Evolutionary conservation across 345 rosid species (phyloP), one percentile per base, ranked within the genome.

Genomic region (Aquilaria yunnanensis): DNA sequence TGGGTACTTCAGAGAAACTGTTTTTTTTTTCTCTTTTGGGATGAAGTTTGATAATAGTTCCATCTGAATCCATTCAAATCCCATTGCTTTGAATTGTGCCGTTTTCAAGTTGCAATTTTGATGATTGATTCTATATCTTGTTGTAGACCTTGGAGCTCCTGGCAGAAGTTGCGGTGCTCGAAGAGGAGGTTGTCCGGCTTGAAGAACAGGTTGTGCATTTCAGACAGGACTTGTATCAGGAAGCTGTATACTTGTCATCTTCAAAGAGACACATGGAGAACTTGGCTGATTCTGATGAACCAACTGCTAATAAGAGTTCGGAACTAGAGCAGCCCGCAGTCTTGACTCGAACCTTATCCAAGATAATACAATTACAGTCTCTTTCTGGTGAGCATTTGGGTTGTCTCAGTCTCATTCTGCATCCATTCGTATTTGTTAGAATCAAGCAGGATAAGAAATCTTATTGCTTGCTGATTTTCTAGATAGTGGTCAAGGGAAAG

Each of bases 151-250:
- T 85, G 68, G 89, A 88, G 81, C 89, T 93, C 65, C 83, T 93
- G 30, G 98, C 97, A 9, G 98, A 93, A 78, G 97, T 93, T 50
- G 98, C 98, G 52, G 95, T 93, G 47, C 43, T 90, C 67, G 98
- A 93, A 70, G 98, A 93, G 78, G 98, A 93, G 67, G 74, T 86
- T 62, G 86, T 78, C 45, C 78, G 96, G 70, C 86, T 93, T 6
- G 98, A 93, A 75, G 97, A 90, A 68, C 81, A 75, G 66, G 80
- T 86, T 30, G 90, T 90, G 63, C 82, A 83, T 74, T 82, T 76
- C 53, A 75, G 92, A 62, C 87, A 86, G 57, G 89, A 77, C 55
- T 66, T 88, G 74, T 86, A 90, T 74, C 90, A 85, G 71, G 96
- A 89, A 79, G 86, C 85, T 13, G 82, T 78, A 53, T 66, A 76